Base-by-base conservation (phyloP, 768 basidiomycete species). In the Hemileccinum rubropunctum region DNA sequence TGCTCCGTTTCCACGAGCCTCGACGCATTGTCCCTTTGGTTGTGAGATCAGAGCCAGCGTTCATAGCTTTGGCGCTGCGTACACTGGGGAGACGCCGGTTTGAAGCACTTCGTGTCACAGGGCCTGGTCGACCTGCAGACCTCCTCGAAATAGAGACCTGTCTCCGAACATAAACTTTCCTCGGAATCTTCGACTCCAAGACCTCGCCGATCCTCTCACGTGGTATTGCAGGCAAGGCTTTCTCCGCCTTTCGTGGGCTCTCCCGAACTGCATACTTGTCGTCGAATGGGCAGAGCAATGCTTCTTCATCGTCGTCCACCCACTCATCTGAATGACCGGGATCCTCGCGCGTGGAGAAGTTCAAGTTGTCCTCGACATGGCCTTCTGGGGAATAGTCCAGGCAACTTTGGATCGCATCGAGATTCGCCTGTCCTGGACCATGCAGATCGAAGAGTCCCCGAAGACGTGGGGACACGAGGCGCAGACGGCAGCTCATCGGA, bases 361-460 rank as follows among this genome's bases (percentile, higher is more conserved):
- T 36, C 10, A 52, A 12, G 37, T 48, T 36, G 2, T 41, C 53
- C 18, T 49, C 39, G 9, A 12, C n/a, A 0, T n/a, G 34, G 10
- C 28, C n/a, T 27, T 56, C 58, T 4, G 59, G 53, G 20, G 59
- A 64, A 36, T 62, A 66, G 17, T 66, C 65, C 3, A 57, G 30
- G 20, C 56, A 49, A n/a, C 42, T 68, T 32, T 66, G 67, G 8
- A 43, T 50, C 7, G 53, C 41, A 37, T 67, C 52, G 28, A 50
- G 27, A 44, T 66, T 66, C 20, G 40, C 45, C 20, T 54, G 53
- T 3, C 67, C 60, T 2, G 65, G 65, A 17, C 64, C 65, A 14
- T 26, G 62, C 9, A 64, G 28, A 39, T 66, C 67, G 34, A 67
- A 68, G 46, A 67, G 59, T 10, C 67, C 67, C 13, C 56, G 65